Evolutionary conservation across 768 basidiomycete species (phyloP), one percentile per base, ranked within the genome.

Genomic region (Hericium rajendrae): DNA sequence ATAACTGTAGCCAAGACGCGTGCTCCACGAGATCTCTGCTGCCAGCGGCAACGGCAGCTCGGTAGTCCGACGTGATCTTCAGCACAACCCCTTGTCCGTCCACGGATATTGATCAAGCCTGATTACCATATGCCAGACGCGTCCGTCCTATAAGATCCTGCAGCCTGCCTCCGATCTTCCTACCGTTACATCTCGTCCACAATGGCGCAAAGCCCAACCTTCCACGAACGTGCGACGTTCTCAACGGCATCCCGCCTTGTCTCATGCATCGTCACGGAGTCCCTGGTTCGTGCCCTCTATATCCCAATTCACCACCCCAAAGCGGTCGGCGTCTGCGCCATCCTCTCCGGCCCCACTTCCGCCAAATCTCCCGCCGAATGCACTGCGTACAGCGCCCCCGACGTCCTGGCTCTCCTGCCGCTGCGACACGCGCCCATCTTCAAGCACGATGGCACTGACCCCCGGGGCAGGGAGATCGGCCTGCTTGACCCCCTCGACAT

Each of bases 261-360:
- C n/a, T 81, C 80, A 32, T 81, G 79, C 62, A 73, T 83, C 6
- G 79, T 82, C 54, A 80, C 81, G 1, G 81, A 82, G 66, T 80
- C 80, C 6, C 70, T 82, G 10, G 72, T 76, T 12, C 70, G 69
- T 9, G 79, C 79, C 2, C 65, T 78, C 39, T 83, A 78, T 62
- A 64, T 76, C 59, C 70, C 77, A n/a, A 63, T 76, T 11, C 53
- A 65, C 15, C 67, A 65, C 1, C 62, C 71, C 2, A 67, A 70
- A 49, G 67, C 69, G 5, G 67, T 67, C 28, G 80, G 79, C 0
- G 68, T 77, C 55, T 73, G 71, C 39, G 68, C 77, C 53, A 61
- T 82, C 22, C 66, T 81, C 1, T 70, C 65, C 20, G 66, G 65
- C 22, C 63, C 66, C n/a, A 64, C 66, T 37, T 66, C 59, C 18